phyloP scores from a whole-genome alignment of 306 rosid species.

The Vicia villosa region DNA sequence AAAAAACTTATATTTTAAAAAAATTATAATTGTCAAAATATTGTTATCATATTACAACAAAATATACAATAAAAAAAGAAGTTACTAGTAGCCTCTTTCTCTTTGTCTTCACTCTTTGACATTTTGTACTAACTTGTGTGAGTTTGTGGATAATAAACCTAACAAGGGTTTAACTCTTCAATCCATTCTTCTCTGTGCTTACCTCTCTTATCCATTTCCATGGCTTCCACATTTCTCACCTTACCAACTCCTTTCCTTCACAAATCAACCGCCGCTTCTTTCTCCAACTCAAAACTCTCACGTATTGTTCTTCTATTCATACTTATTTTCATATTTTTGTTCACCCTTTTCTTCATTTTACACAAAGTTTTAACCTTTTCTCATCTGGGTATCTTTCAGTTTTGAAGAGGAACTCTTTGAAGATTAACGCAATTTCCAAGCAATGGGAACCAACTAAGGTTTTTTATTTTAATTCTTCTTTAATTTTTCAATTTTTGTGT shows the following conservation, averaged over 20 bases:
- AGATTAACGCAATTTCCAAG: conserved; percentile 58
- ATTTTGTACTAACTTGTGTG: too few species aligned
- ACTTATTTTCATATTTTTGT: neutral
- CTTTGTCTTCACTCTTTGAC: too few species aligned
- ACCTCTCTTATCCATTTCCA: conserved; percentile 42
- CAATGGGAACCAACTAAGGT: conserved; percentile 72
- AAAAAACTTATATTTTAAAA: too few species aligned
- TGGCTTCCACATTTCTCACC: conserved; percentile 77
- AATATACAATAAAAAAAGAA: too few species aligned
- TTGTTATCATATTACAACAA: too few species aligned
- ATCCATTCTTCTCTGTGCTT: neutral
- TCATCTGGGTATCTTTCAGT: conserved; percentile 46
- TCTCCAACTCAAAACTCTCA: conserved; percentile 47
- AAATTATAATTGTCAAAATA: too few species aligned
- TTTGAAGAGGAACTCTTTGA: conserved; percentile 54
- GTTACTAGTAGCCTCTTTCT: too few species aligned
- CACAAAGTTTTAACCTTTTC: neutral
- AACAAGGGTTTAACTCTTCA: conserved; percentile 18
- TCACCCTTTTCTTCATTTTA: conserved; percentile 7
- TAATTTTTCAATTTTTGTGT: neutral
- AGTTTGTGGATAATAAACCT: conserved; percentile 4
- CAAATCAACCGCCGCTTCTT: conserved; percentile 46
- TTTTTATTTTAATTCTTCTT: too few species aligned
- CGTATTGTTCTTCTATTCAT: conserved; percentile 37
- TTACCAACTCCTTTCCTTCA: conserved; percentile 50